Evolutionary conservation across 2,329 filamentous ascomycete genomes (phyloP), one percentile per base, ranked within the genome.

Genomic region (Curvularia hawaiiensis): DNA sequence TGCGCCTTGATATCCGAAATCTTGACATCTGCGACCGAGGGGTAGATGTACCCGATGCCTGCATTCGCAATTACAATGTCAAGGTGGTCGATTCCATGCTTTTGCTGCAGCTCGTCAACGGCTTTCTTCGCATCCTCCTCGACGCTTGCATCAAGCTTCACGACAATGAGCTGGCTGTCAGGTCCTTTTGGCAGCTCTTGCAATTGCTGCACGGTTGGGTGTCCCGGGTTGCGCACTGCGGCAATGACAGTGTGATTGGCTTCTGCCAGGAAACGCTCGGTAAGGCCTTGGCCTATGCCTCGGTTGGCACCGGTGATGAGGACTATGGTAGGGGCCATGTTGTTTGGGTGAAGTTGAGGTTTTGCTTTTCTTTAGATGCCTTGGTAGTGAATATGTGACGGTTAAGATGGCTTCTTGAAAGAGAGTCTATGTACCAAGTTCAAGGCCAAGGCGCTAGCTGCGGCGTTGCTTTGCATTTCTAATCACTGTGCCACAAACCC

Each of bases 171-270:
- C 7, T 35, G 39, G 50, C 45, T 59, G 31, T 44, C 56, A 4
- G 31, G 12, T 33, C 44, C 57, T 22, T 24, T 65, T 18, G 67
- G 61, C 4, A 74, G 52, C 9, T 59, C 39, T 10, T 58, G 48
- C 4, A 79, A 68, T 5, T 66, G 60, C 2, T 67, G 33, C 4
- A 68, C 64, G 28, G 62, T 68, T 6, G 65, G 48, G 22, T 71
- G 59, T 1, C 56, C 45, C 1, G 65, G 70, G 33, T 74, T 61
- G n/a, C 78, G 78, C 30, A 77, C 68, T 4, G 73, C 77, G 18
- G 75, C 78, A 10, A 81, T 75, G 47, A 81, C 74, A 31, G 64
- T 77, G 28, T 73, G 74, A 39, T 38, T 18, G n/a, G 49, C 24
- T 41, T 43, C 39, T 43, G 49, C 49, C 24, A 51, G 49, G 5